Base-by-base conservation (phyloP, 2,329 filamentous ascomycete species). In the Colletotrichum sp. region DNA sequence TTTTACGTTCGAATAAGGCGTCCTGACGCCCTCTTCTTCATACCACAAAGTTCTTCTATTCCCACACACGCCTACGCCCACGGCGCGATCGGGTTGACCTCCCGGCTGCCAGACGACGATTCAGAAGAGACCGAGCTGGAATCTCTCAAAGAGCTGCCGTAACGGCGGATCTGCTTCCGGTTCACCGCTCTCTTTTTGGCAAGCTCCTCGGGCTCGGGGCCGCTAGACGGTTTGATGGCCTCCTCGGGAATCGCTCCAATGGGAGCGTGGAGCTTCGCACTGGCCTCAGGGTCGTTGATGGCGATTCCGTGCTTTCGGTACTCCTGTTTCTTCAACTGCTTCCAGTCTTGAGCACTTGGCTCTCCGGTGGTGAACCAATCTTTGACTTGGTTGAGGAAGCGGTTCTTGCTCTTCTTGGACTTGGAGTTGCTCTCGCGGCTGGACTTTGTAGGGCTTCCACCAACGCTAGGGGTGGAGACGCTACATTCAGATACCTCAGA, bases 341-440 rank as follows among this genome's bases (percentile, higher is more conserved):
- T 88, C 77, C 89, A 82, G 2, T 87, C 89, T 59, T 88, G 86
- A 3, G 84, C 83, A 1, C 89, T 90, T 13, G 89, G 89, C 76
- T 90, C 89, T 63, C 85, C 87, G 26, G 85, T 83, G 3, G 83
- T 83, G 9, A 90, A 79, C 89, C 89, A 90, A 59, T 83, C 84
- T 74, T 88, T 90, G 63, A 89, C 79, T 32, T 86, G 85, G 8
- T 81, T 81, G 26, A 88, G 71, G 85, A 87, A 89, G 48, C 81
- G 78, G n/a, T 70, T 66, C 75, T 80, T 83, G 48, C 76, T 71
- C 56, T 83, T 82, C 67, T 81, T 82, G 21, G 61, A 70, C 69
- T 81, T 84, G 32, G 78, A 68, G 38, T 81, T 82, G 24, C 73
- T 43, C 58, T 76, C 32, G 38, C 68, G 58, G 43, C 58, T 70